Base-by-base conservation (phyloP, 257 asterid genomes). In the Cynanchum wilfordii region DNA sequence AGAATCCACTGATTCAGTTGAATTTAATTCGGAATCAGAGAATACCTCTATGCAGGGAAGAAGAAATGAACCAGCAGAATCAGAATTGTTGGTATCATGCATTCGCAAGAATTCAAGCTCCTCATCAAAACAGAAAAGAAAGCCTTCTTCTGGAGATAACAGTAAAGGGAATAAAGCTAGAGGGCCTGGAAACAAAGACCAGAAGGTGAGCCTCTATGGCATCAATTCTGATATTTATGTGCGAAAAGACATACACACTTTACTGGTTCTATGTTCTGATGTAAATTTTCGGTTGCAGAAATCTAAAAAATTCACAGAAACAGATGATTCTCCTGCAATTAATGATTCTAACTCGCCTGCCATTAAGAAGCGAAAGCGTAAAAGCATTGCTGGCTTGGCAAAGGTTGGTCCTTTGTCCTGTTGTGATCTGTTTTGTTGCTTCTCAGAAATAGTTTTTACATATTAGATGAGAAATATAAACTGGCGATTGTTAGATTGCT, bases 61-160 rank as follows among this genome's bases (percentile, higher is more conserved):
- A 73, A 75, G 66, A 63, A 79, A 51, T 79, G 87, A 90, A 74
- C 80, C 89, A 62, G 87, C 84, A 69, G 87, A 85, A 70, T 78
- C 87, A 17, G 88, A 88, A 66, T 79, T 86, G 76, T 55, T 87
- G 69, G 74, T 76, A 68, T 85, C 95, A 27, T 68, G 79, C 57
- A 70, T 78, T 44, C 79, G 79, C 71, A 89, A 83, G 79, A 87
- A 82, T 75, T 67, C 86, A 45, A 78, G 84, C 77, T 62, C 86
- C 71, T 70, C 78, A 16, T 49, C 85, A 57, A 92, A 85, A 86
- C 80, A 81, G 82, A 92, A 90, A 81, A 83, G 86, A 25, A 90
- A 90, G 79, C 82, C 75, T n/a, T 71, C 89, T 56, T 82, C 69
- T 71, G 81, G 78, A 79, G 83, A 81, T 80, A 82, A 57, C 57